Base-by-base conservation (phyloP, 805 yeast species). In the Kockiozyma suomiensis region DNA sequence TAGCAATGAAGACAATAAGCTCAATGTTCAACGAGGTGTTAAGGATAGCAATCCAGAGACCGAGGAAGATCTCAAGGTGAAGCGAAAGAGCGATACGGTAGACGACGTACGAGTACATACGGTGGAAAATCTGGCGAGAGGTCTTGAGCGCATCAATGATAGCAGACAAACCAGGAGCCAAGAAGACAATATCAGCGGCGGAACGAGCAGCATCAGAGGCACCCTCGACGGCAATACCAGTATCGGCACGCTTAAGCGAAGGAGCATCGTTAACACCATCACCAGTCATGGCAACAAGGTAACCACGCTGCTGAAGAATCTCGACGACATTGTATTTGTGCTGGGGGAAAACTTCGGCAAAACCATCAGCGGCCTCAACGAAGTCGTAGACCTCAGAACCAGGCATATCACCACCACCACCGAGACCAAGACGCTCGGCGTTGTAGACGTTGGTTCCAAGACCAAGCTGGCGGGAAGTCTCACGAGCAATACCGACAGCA, bases 401-500 rank as follows among this genome's bases (percentile, higher is more conserved):
- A 65, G 84, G 82, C 82, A 82, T 80, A 74, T 81, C 84, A 78
- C 83, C 83, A 68, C 84, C 82, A 76, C 96, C 91, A 76, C 96
- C 91, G 74, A 91, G 83, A 84, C 97, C 97, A 78, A 91, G 85
- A 81, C 93, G 86, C 81, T 91, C 97, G 73, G 97, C 97, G 78
- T 91, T 91, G 83, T 89, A 91, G 74, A 91, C 90, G 87, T 90
- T 90, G 72, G 96, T 88, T 81, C 97, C 97, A 72, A 91, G 82
- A 78, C 97, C 97, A 78, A 91, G 85, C 84, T 91, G 97, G 81
- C 97, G 88, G 81, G 96, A 90, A 76, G 97, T 91, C 83, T 91
- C 97, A 85, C 90, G 88, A 74, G 97, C 97, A 81, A 91, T 91
- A 85, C 97, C 97, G 75, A 91, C 97, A 78, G 97, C 97, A 82